These are phyloP conservation scores for Phytophthora syringae DNA, from an alignment of 352 stramenopile genomes.

Conservation along the genomic window DNA sequence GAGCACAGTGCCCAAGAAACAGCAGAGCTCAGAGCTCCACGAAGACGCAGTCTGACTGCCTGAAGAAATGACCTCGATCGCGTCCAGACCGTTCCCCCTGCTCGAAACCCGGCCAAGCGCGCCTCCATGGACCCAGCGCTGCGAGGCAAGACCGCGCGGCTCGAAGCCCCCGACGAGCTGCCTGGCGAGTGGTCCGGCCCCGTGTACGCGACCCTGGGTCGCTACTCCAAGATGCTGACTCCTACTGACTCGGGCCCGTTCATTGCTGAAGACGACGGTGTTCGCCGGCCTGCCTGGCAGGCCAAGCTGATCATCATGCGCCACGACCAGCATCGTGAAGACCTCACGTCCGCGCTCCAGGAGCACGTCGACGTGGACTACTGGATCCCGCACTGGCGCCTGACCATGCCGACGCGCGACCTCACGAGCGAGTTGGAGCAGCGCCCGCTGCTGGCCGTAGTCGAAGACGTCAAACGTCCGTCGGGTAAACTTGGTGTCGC, in stretches of 20 bases:
- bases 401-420: not conserved
- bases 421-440: not conserved
- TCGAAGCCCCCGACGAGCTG: slow-evolving; percentile 6
- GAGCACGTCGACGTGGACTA: slow-evolving; percentile 5
- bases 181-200: slow-evolving; percentile 2
- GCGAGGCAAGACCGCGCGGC: not conserved
- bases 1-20: not conserved
- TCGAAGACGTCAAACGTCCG: too few species aligned
- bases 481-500: too few species aligned
- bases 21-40: slow-evolving; percentile 7
- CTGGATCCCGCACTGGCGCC: slow-evolving; percentile 5
- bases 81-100: not conserved
- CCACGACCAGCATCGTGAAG: not conserved
- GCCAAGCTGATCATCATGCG: not conserved
- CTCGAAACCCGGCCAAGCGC: not conserved
- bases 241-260: not conserved
- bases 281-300: slow-evolving; percentile 1
- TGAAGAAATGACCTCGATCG: not conserved
- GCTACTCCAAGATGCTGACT: not conserved
- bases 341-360: not conserved
- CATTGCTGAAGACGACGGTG: not conserved
- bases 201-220: slow-evolving; percentile 3
- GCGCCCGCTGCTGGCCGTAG: not conserved
- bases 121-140: not conserved
- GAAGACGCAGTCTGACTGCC: too few species aligned